Percentiles rank a stretch among this genome's conserved stretches.
Evolutionary conservation across 2,329 filamentous ascomycete species (phyloP).

Genomic region (Bretziella fagacearum): DNA sequence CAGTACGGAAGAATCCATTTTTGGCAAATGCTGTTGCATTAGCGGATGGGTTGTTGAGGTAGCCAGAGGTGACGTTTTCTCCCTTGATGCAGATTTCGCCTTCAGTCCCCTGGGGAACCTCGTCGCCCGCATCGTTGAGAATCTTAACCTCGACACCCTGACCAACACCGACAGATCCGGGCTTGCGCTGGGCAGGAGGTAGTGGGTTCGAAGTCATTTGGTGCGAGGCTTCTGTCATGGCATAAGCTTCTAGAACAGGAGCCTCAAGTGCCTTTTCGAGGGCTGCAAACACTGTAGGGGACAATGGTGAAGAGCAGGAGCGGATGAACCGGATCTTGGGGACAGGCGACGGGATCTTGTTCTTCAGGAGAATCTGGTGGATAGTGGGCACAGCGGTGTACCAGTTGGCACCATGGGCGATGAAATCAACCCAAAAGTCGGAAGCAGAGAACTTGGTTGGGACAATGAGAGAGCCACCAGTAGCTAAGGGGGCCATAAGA

Average conservation of each 20-base stretch:
- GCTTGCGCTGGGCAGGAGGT: conserved; percentile 55
- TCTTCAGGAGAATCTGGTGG: conserved; percentile 72
- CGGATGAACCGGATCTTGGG: conserved; percentile 72
- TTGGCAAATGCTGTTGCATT: conserved; percentile 58
- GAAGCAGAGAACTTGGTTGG: conserved; percentile 64
- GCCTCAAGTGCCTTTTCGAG: conserved; percentile 60
- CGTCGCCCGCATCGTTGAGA: conserved; percentile 49
- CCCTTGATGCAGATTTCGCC: conserved; percentile 72
- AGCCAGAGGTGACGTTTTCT: conserved; percentile 69
- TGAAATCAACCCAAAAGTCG: conserved; percentile 70
- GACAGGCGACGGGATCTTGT: conserved; percentile 46
- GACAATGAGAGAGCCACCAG: conserved; percentile 64
- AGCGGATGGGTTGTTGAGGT: conserved; percentile 65
- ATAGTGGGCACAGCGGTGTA: conserved; percentile 89
- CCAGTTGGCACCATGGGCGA: conserved; percentile 62
- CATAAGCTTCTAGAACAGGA: conserved; percentile 76
- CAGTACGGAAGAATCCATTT: conserved; percentile 71
- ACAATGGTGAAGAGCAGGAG: conserved; percentile 57
- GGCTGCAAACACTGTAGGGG: conserved; percentile 64
- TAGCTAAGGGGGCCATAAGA: conserved; percentile 59
- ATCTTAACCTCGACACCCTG: conserved; percentile 73
- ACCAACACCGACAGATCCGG: conserved; percentile 66
- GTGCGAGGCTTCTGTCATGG: conserved; percentile 81
- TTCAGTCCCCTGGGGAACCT: conserved; percentile 51
- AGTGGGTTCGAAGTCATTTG: conserved; percentile 68